These are phyloP conservation scores for Simplicillium sp. DNA, from an alignment of 2,329 filamentous ascomycete species.

Conservation along the genomic window DNA sequence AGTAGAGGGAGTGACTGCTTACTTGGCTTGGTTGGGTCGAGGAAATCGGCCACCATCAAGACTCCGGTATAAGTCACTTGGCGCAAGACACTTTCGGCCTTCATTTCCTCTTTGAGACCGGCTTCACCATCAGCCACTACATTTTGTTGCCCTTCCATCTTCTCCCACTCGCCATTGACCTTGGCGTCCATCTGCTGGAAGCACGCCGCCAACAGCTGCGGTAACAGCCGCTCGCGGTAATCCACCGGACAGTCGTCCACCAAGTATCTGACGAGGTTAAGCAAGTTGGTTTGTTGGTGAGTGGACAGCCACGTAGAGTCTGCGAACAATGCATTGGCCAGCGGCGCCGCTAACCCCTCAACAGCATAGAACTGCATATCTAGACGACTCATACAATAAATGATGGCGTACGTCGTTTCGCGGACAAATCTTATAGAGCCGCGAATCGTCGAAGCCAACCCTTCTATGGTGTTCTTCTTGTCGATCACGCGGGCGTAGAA, in stretches of 20 bases:
- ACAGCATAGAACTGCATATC: constrained; percentile 89
- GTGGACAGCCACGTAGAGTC: constrained; percentile 77
- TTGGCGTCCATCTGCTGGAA: constrained; percentile 84
- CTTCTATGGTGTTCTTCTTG: constrained; percentile 83
- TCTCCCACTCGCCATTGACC: constrained; percentile 78
- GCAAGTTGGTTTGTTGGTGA: constrained; percentile 87
- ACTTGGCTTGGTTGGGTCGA: constrained; percentile 66
- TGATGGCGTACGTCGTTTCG: constrained; percentile 87
- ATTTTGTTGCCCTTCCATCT: constrained; percentile 54
- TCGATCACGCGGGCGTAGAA: constrained; percentile 89
- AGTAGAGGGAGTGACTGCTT: constrained; percentile 18
- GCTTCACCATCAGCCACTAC: constrained; percentile 63
- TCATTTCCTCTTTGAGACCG: constrained; percentile 89
- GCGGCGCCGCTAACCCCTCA: constrained; percentile 66
- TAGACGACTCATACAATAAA: constrained; percentile 86
- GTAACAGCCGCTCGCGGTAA: constrained; percentile 69
- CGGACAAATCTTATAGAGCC: constrained; percentile 82
- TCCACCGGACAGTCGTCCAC: constrained; percentile 86
- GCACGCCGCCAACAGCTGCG: constrained; percentile 70
- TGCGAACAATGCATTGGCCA: constrained; percentile 76
- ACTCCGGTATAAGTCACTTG: constrained; percentile 90
- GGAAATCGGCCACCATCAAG: constrained; percentile 79
- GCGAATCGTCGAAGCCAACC: constrained; percentile 85
- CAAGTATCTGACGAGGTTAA: constrained; percentile 79
- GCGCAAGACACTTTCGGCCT: constrained; percentile 87